Evolutionary conservation across 306 rosid species (phyloP), one percentile per base, ranked within the genome.

Genomic region (Lathyrus aphaca): DNA sequence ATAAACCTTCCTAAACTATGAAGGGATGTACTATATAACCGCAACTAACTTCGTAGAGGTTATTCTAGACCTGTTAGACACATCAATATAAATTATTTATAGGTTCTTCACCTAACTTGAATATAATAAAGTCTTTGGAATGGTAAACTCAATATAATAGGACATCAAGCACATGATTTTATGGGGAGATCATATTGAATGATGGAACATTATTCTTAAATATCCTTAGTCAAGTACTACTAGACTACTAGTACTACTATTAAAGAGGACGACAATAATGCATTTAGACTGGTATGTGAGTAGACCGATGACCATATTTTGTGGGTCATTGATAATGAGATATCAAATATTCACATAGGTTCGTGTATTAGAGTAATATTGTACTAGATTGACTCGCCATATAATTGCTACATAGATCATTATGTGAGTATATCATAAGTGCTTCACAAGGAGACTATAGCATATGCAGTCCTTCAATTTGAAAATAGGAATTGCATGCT

Each of bases 31-130:
- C 3, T 46, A 46, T 57, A 11, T 67, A 72, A 60, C 30, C 54
- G 30, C 10, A 6, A 68, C 23, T 45, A 44, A 74, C 44, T n/a
- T n/a, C n/a, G 21, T 54, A 14, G 63, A 61, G 43, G 79, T 61
- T 35, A 53, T 40, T 56, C 69, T 17, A 64, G 51, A 56, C 46
- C 72, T 0, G 23, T 42, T 44, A 27, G 50, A 50, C 50, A 68
- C 10, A 68, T 18, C 40, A 48, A 58, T 21, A 67, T 15, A 56
- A 67, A 37, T 3, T 14, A 56, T 46, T 38, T 58, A 19, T 2
- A 35, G 10, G 10, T 35, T 35, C 8, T 74, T 30, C 15, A 6
- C 9, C 44, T 21, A 48, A 45, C 38, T 50, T 9, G 29, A 50
- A 50, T 4, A 18, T 50, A 29, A 19, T 9, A 50, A 50, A 50